These are phyloP conservation scores for Penicillium bovifimosum DNA, from an alignment of 495 filamentous ascomycete genomes.

Conservation along the genomic window DNA sequence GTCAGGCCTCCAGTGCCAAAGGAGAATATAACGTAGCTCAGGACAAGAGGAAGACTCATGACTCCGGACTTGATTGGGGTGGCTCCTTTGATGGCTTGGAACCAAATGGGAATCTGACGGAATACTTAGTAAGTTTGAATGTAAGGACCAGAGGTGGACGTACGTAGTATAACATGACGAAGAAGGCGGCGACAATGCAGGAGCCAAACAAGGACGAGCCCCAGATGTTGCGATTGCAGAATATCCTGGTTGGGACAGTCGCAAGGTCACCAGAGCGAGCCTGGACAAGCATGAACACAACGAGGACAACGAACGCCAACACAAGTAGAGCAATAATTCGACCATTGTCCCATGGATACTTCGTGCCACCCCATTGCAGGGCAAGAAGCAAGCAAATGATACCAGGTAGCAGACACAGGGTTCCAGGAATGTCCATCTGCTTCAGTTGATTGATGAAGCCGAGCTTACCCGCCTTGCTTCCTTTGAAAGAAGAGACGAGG, in stretches of 20 bases:
- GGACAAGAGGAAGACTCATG: constrained; percentile 20
- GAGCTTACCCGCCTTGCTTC: neutral
- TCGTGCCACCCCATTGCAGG: constrained; percentile 67
- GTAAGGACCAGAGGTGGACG: neutral
- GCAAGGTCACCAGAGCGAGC: neutral
- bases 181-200: neutral
- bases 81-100: constrained; percentile 16
- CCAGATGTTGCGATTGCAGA: neutral
- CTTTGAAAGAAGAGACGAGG: neutral
- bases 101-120: constrained; percentile 11
- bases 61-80: constrained; percentile 15
- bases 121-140: neutral
- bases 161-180: neutral
- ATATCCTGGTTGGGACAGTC: neutral
- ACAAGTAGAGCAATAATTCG: constrained; percentile 44
- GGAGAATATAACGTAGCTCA: constrained; percentile 13
- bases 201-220: neutral
- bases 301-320: neutral
- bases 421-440: neutral
- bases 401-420: neutral
- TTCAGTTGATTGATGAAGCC: neutral
- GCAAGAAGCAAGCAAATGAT: constrained; percentile 40
- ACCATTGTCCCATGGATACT: constrained; percentile 52
- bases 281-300: neutral
- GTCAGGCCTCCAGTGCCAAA: constrained; percentile 14